Percentiles rank a stretch among this genome's conserved stretches.
Conservation (phyloP, 1,139 yeast species). For the Suhomyces taliae region DNA sequence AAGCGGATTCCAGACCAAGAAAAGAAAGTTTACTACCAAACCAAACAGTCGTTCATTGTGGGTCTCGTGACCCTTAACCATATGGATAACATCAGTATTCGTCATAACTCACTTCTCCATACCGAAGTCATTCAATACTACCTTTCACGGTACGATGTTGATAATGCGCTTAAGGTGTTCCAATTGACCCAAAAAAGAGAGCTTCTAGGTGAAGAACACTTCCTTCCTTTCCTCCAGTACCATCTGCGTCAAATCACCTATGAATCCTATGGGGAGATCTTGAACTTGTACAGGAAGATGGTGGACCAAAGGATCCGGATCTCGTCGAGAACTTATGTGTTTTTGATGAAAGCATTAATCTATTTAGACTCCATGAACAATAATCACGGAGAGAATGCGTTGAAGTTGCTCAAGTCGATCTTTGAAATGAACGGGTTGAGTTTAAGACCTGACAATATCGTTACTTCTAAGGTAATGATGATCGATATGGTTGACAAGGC, state of each 20-base stretch:
- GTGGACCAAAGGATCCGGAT: constrained; percentile 30
- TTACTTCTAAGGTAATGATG: constrained; percentile 11
- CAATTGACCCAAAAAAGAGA: constrained; percentile 16
- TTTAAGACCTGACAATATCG: constrained; percentile 5
- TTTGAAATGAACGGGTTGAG: constrained; percentile 35
- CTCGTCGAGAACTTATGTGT: constrained; percentile 39
- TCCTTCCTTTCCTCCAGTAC: constrained; percentile 30
- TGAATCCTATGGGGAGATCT: constrained; percentile 29
- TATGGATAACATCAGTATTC: constrained; percentile 6
- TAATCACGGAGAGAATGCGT: constrained; percentile 27
- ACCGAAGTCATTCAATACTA: constrained; percentile 29
- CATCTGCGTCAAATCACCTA: constrained; percentile 24
- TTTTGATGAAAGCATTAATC: constrained; percentile 43
- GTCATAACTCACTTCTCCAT: constrained; percentile 17
- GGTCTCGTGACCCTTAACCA: constrained; percentile 8
- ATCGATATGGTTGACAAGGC: constrained; percentile 17
- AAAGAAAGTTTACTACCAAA: constrained; percentile 2
- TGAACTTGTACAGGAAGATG: constrained; percentile 43
- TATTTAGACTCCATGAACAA: constrained; percentile 33
- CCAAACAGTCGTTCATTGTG: constrained; percentile 13
- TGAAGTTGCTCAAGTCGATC: constrained; percentile 31
- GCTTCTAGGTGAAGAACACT: constrained; percentile 25
- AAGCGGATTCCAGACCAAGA: constrained; percentile 5
- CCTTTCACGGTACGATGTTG: constrained; percentile 16
- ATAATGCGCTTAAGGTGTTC: constrained; percentile 19